Evolutionary conservation across 2,329 filamentous ascomycete genomes (phyloP).

Genomic region (Daldinia sp.): DNA sequence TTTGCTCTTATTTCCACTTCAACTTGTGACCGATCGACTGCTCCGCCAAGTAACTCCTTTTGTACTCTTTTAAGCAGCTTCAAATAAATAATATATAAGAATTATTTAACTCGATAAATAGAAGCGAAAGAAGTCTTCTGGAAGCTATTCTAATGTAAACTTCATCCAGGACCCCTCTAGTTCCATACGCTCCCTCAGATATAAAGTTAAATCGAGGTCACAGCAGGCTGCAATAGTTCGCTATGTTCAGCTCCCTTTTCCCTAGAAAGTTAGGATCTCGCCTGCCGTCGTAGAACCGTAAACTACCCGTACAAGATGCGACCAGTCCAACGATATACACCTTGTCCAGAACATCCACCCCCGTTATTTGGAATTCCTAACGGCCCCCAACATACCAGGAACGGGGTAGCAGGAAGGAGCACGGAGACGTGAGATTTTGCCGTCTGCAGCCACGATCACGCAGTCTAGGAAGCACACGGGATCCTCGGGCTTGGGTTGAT

Average conservation of each 20-base stretch:
- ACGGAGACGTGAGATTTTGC: background rate
- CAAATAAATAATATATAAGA: too few species aligned
- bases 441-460: background rate
- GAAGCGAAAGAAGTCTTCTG: too few species aligned
- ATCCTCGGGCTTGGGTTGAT: background rate
- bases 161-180: too few species aligned
- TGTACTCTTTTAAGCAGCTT: background rate
- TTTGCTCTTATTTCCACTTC: background rate
- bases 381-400: background rate
- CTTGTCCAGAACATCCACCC: background rate
- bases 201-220: too few species aligned
- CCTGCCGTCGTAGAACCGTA: too few species aligned
- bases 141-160: too few species aligned
- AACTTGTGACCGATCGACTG: background rate
- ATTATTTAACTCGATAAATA: too few species aligned
- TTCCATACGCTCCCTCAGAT: too few species aligned
- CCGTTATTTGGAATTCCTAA: background rate
- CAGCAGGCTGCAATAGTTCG: too few species aligned
- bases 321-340: background rate
- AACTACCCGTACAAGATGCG: background rate
- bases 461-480: background rate
- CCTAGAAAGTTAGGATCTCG: too few species aligned
- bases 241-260: too few species aligned
- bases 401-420: background rate
- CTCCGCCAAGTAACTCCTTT: background rate